Evolutionary conservation across 495 filamentous ascomycete species (phyloP).

Genomic region (Penicillium ochrochloron): DNA sequence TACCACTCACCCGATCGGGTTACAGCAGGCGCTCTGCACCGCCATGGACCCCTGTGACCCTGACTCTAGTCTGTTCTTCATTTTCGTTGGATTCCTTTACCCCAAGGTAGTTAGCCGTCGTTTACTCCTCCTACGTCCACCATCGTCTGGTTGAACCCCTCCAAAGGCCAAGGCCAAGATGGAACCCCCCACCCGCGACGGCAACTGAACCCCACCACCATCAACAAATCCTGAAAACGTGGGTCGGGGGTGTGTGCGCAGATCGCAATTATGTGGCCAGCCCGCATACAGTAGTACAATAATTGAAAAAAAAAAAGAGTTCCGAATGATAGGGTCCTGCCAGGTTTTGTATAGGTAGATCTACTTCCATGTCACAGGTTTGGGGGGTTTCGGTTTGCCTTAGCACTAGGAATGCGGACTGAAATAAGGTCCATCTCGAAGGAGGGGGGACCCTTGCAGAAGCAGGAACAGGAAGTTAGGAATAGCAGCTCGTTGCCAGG

Average conservation of each 20-base stretch:
- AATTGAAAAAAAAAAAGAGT: too few relatives aligned
- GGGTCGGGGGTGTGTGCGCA: conserved; percentile 3
- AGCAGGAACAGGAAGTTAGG: neutral
- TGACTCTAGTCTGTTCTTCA: neutral
- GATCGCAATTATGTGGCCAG: neutral
- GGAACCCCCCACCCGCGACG: neutral
- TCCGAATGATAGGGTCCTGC: neutral
- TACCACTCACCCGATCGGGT: neutral
- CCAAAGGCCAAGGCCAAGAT: neutral
- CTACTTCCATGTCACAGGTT: neutral
- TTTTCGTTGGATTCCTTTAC: neutral
- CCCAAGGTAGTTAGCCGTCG: neutral
- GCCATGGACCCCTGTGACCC: neutral
- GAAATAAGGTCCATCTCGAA: neutral
- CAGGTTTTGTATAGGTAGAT: neutral
- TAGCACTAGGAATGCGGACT: conserved; percentile 1
- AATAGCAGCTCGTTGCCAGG: neutral
- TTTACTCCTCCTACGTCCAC: neutral
- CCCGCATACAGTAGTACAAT: neutral
- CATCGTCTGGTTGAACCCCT: conserved; percentile 4
- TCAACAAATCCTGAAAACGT: conserved; percentile 10
- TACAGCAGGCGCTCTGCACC: conserved; percentile 8
- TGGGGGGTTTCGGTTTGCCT: neutral
- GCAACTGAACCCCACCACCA: neutral
- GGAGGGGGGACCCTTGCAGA: neutral